These are phyloP conservation scores for Agrocybe chaxingu DNA, from an alignment of 768 basidiomycete species.

Conservation along the genomic window DNA sequence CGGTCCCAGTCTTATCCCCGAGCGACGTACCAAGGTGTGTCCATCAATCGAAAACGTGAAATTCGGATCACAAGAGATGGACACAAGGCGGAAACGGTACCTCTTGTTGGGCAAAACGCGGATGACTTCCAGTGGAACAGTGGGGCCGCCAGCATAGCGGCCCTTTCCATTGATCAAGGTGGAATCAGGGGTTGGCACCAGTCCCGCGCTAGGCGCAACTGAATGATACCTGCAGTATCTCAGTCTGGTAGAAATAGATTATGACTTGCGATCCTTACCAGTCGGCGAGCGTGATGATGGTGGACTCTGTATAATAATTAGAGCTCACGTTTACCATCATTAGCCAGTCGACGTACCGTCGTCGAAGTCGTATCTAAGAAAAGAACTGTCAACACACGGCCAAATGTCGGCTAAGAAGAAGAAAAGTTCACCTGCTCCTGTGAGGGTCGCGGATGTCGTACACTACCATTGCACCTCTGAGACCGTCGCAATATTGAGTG, in stretches of 20 bases:
- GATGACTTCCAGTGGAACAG: slow-evolving; percentile 32
- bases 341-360: slow-evolving; percentile 19
- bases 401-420: neutral
- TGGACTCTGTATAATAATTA: slow-evolving; percentile 26
- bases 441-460: slow-evolving; percentile 37
- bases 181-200: slow-evolving; percentile 26
- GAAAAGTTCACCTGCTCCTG: slow-evolving; percentile 9
- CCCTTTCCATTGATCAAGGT: slow-evolving; percentile 49
- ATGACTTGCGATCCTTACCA: slow-evolving; percentile 22
- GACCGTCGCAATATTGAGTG: slow-evolving; percentile 49
- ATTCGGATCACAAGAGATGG: slow-evolving; percentile 42
- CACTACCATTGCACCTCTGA: slow-evolving; percentile 33
- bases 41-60: slow-evolving; percentile 44
- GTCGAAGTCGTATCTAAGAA: slow-evolving; percentile 29
- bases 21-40: slow-evolving; percentile 30
- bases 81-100: slow-evolving; percentile 49
- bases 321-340: slow-evolving; percentile 7
- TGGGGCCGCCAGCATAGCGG: slow-evolving; percentile 35
- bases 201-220: slow-evolving; percentile 23
- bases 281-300: slow-evolving; percentile 39
- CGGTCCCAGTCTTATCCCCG: no score
- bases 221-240: slow-evolving; percentile 25
- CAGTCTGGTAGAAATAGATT: neutral
- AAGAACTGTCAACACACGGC: neutral
- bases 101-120: slow-evolving; percentile 32